Percentiles rank a stretch among this genome's conserved stretches.
phyloP scores from a whole-genome alignment of 2,329 filamentous ascomycete genomes.

The Nothophoma quercina region DNA sequence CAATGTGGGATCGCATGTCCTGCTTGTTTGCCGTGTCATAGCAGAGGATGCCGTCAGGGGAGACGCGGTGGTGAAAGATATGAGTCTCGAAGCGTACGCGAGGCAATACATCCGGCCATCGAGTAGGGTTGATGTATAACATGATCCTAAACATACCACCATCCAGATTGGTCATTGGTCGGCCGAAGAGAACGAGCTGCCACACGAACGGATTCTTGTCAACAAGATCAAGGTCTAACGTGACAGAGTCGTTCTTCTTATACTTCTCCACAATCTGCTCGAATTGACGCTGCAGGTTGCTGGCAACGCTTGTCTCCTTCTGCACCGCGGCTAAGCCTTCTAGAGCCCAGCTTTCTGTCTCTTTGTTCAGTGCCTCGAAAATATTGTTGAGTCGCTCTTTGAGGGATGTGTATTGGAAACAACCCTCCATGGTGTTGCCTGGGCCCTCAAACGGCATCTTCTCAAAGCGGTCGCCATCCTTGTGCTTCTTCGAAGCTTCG shows the following conservation, averaged over 20 bases:
- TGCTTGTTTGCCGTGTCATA: conserved; percentile 74
- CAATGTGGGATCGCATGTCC: conserved; percentile 82
- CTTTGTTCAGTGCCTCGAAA: conserved; percentile 73
- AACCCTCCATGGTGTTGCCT: conserved; percentile 84
- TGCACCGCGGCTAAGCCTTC: conserved; percentile 70
- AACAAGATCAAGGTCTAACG: conserved; percentile 78
- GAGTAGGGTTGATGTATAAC: conserved; percentile 75
- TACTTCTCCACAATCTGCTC: conserved; percentile 81
- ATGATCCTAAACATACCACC: conserved; percentile 84
- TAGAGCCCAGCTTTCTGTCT: conserved; percentile 73
- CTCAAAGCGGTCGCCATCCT: conserved; percentile 70
- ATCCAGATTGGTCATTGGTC: conserved; percentile 91
- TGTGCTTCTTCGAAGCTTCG: conserved; percentile 67
- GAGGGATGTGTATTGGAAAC: conserved; percentile 80
- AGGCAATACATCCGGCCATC: conserved; percentile 88
- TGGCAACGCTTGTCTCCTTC: conserved; percentile 77
- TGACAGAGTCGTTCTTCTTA: conserved; percentile 72
- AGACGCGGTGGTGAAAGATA: conserved; percentile 88
- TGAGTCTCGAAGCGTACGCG: conserved; percentile 80
- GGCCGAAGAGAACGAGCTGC: conserved; percentile 87
- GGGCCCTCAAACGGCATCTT: conserved; percentile 86
- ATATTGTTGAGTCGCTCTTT: conserved; percentile 73
- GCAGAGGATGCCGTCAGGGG: conserved; percentile 80
- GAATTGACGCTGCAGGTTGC: conserved; percentile 83
- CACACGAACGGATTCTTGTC: conserved; percentile 89